Evolutionary conservation across 176 grass and related monocot species (phyloP).

Genomic region (Elaeis guineensis): DNA sequence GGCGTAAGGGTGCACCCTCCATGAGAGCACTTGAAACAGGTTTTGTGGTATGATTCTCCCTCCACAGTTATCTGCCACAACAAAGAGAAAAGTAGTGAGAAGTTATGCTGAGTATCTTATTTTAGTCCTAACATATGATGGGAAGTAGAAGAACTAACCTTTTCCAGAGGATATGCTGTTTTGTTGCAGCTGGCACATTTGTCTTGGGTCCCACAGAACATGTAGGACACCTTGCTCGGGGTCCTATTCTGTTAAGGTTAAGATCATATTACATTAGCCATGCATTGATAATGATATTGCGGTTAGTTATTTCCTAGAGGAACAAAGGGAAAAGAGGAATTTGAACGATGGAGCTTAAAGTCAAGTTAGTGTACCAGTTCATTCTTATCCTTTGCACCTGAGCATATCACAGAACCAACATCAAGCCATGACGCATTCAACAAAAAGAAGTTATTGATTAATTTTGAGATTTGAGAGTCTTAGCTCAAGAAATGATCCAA

Average conservation of each 20-base stretch:
- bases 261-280: background rate
- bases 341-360: background rate
- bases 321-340: slow-evolving; percentile 8
- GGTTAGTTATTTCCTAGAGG: slow-evolving; percentile 1
- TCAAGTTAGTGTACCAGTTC: slow-evolving; percentile 28
- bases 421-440: no score
- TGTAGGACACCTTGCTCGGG: slow-evolving; percentile 45
- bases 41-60: slow-evolving; percentile 83
- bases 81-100: background rate
- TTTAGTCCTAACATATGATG: no score
- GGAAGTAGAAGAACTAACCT: slow-evolving; percentile 15
- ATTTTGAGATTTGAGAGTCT: background rate
- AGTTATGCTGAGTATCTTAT: no score
- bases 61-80: slow-evolving; percentile 58
- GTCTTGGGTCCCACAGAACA: slow-evolving; percentile 55
- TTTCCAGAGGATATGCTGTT: slow-evolving; percentile 53
- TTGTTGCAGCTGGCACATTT: slow-evolving; percentile 55
- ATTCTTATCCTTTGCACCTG: slow-evolving; percentile 44
- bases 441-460: slow-evolving; percentile 4
- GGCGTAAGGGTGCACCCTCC: slow-evolving; percentile 81
- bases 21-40: slow-evolving; percentile 85
- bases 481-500: no score
- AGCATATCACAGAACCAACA: slow-evolving; percentile 16
- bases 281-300: background rate
- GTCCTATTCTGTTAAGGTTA: slow-evolving; percentile 34